Conservation (phyloP, 1,284 basidiomycete species). For the Ustilago hordei region DNA sequence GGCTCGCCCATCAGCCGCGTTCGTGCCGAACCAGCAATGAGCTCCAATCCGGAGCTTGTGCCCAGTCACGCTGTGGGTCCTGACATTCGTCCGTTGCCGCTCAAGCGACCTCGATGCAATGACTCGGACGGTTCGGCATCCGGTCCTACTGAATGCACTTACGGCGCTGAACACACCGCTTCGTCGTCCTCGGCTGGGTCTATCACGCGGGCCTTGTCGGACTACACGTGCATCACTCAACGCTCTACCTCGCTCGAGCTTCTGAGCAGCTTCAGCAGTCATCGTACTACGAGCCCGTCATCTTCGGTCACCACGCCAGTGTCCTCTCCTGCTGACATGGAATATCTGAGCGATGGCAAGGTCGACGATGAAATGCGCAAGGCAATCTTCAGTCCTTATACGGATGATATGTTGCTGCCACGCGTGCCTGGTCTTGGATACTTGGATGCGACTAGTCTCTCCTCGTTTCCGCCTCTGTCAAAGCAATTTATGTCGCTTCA, state of each 20-base stretch:
- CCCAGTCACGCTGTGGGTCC: slow-evolving; percentile 25
- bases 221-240: slow-evolving; percentile 14
- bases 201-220: slow-evolving; percentile 23
- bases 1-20: slow-evolving; percentile 31
- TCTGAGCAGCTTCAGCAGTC: slow-evolving; percentile 31
- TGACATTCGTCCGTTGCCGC: slow-evolving; percentile 31
- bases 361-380: slow-evolving; percentile 15
- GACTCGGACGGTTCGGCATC: slow-evolving; percentile 20
- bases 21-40: slow-evolving; percentile 33
- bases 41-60: slow-evolving; percentile 37
- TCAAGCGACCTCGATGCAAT: slow-evolving; percentile 13
- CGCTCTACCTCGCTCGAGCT: slow-evolving; percentile 21
- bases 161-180: neutral
- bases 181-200: slow-evolving; percentile 29
- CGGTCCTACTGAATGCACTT: slow-evolving; percentile 6
- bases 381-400: slow-evolving; percentile 42
- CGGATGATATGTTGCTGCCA: slow-evolving; percentile 30
- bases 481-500: slow-evolving; percentile 20
- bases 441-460: slow-evolving; percentile 15
- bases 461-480: slow-evolving; percentile 18
- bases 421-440: slow-evolving; percentile 14
- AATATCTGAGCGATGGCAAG: slow-evolving; percentile 5
- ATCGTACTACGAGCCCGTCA: slow-evolving; percentile 22
- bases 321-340: slow-evolving; percentile 38
- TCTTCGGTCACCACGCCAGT: slow-evolving; percentile 37